Base-by-base conservation (phyloP, 352 stramenopile genomes). In the Globisporangium irregulare region DNA sequence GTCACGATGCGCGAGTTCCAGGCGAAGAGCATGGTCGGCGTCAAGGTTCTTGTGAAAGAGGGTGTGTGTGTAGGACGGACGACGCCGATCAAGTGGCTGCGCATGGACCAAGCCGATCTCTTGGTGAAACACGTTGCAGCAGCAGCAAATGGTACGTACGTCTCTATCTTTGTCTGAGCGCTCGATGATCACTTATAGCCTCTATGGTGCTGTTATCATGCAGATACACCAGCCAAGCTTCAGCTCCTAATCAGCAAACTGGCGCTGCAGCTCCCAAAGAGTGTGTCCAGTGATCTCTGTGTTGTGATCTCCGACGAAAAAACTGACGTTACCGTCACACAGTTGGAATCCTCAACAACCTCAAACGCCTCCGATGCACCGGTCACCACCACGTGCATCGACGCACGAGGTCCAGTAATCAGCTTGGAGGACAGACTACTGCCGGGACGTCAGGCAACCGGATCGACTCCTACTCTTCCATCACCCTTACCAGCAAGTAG, bases 1-100 rank as follows among this genome's bases (percentile, higher is more conserved):
- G 18, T 70, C 41, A 46, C 48, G 2, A n/a, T 70, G 9, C 65
- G 65, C 10, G 58, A 62, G 36, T 70, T 70, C 24, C 57, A 22
- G 25, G 24, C 25, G 1, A 65, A 56, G 57, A 54, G 18, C 20
- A 18, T 53, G 4, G 38, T 70, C 18, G 65, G 65, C 12, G 18
- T 70, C 46, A 64, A 59, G 25, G 65, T 43, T 20, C 48, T 53
- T 2, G 27, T 70, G 24, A 48, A 41, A 20, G 65, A 60, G 27
- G 65, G 65, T 0, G 36, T 3, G 10, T 62, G 34, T 14, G 22
- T 15, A 20, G 65, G 65, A 2, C 50, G 25, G 36, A 38, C 58
- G 36, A 58, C 65, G 14, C 36, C 55, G 8, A 61, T 61, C 38
- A 64, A 66, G 51, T 66, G 65, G 65, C 25, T 62, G 15, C 41